Percentiles rank a stretch among this genome's conserved stretches.
phyloP scores from a whole-genome alignment of 2,329 filamentous ascomycete species.

The Nothomitra cinnamomea region DNA sequence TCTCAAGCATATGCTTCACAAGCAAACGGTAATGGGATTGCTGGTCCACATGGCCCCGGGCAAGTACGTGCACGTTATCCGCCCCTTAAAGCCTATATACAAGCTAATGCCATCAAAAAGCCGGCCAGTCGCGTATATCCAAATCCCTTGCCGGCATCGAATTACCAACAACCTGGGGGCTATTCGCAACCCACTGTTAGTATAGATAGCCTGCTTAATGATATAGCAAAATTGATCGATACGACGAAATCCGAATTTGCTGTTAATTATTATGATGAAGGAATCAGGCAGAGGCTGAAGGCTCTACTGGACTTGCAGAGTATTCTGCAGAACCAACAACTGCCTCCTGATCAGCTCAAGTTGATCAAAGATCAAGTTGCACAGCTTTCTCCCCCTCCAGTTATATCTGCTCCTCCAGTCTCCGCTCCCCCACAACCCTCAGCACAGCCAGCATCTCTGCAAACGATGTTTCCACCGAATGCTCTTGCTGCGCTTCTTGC shows the following conservation, averaged over 20 bases:
- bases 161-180: slow-evolving; percentile 3
- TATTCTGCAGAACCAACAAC: slow-evolving; percentile 58
- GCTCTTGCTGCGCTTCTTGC: slow-evolving; percentile 8
- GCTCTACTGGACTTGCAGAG: slow-evolving; percentile 73
- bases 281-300: slow-evolving; percentile 62
- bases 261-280: slow-evolving; percentile 56
- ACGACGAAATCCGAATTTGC: slow-evolving; percentile 58
- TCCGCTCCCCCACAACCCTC: slow-evolving; percentile 14
- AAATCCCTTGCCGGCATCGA: slow-evolving; percentile 6
- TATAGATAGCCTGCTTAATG: slow-evolving; percentile 61
- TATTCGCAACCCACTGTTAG: slow-evolving; percentile 19
- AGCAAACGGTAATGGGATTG: slow-evolving; percentile 8
- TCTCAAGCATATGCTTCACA: slow-evolving; percentile 6
- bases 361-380: slow-evolving; percentile 74
- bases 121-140: slow-evolving; percentile 3
- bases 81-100: not conserved
- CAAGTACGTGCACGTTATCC: slow-evolving; percentile 7
- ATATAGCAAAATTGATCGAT: slow-evolving; percentile 64
- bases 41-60: slow-evolving; percentile 10
- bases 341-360: slow-evolving; percentile 67
- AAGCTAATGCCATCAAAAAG: not conserved
- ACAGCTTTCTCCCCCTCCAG: slow-evolving; percentile 46
- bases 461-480: slow-evolving; percentile 6
- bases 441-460: slow-evolving; percentile 5
- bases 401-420: slow-evolving; percentile 15